Base-by-base conservation (phyloP, 768 basidiomycete genomes). In the Lyophyllum atratum region DNA sequence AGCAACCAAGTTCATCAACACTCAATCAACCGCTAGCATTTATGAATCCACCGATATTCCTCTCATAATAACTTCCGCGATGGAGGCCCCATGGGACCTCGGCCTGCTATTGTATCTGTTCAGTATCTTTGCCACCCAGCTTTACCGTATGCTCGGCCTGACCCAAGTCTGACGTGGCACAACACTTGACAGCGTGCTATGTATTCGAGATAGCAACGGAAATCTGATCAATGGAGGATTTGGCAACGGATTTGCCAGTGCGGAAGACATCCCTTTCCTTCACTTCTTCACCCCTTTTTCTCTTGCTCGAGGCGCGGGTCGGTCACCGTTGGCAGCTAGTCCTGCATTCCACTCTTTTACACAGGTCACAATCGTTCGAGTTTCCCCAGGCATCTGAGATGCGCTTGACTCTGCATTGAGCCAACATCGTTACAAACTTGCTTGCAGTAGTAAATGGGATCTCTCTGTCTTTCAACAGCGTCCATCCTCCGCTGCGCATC, bases 401-500 rank as follows among this genome's bases (percentile, higher is more conserved):
- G 63, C 28, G 46, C 43, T 59, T 43, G 29, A 25, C 24, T 39
- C 42, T 49, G 26, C 25, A 54, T 54, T 56, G 54, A 63, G 17
- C 52, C 37, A 24, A 57, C 42, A 45, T 46, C 49, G 26, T 28
- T 21, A 45, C 50, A 49, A 49, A 54, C 47, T 58, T 10, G 55
- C 39, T 2, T 24, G 6, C 44, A 52, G 43, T 55, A 40, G 49
- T 75, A 73, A 70, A 81, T 80, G 80, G 76, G 71, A 73, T 77
- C 80, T 56, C 73, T 84, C 65, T 93, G 90, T 72, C 75, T 92
- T 59, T 92, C 91, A 28, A 74, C 82, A 34, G 82, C 85, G 56
- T 72, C 87, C 39, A 88, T 84, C 60, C 82, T 93, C 60, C 90
- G 90, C 58, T 93, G 90, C 68, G 70, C 80, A 59, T 76, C 79